Percentiles rank a stretch among this genome's conserved stretches.
Evolutionary conservation across 257 asterid species (phyloP).

Genomic region (Plantago elongata): DNA sequence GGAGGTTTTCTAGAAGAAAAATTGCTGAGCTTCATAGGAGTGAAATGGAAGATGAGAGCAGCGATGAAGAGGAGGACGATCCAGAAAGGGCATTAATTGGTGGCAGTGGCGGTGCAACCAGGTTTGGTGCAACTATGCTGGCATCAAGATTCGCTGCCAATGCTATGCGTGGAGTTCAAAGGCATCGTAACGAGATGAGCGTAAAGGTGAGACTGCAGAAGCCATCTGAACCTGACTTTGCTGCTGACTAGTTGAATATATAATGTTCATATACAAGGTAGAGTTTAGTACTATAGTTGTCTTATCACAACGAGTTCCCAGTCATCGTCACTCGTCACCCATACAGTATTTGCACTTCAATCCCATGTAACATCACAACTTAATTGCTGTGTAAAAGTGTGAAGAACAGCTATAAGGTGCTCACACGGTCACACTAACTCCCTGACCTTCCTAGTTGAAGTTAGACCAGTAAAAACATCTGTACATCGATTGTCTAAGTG

Average conservation of each 20-base stretch:
- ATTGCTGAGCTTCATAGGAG: slow-evolving; percentile 39
- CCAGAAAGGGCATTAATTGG: slow-evolving; percentile 20
- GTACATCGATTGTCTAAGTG: too few relatives aligned
- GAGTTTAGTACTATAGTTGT: too few relatives aligned
- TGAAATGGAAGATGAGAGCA: slow-evolving; percentile 36
- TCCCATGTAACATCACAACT: too few relatives aligned
- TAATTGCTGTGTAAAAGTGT: too few relatives aligned
- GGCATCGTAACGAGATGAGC: slow-evolving; percentile 32
- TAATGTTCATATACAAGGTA: too few relatives aligned
- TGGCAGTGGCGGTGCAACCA: slow-evolving; percentile 21
- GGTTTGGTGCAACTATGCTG: slow-evolving; percentile 48
- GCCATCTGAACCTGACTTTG: slow-evolving; percentile 65
- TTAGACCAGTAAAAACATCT: too few relatives aligned
- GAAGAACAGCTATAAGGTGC: too few relatives aligned
- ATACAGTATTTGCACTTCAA: too few relatives aligned
- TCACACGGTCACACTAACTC: too few relatives aligned
- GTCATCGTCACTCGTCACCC: too few relatives aligned
- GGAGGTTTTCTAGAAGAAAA: slow-evolving; percentile 67
- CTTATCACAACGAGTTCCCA: too few relatives aligned
- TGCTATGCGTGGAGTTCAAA: slow-evolving; percentile 63
- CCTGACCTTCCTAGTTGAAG: too few relatives aligned
- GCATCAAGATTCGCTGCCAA: slow-evolving; percentile 76
- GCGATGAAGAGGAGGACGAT: slow-evolving; percentile 20
- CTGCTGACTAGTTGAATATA: slow-evolving; percentile 19
- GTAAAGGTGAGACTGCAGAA: slow-evolving; percentile 28